These are phyloP conservation scores for Rosa multiflora DNA, from an alignment of 306 rosid genomes.

Conservation along the genomic window DNA sequence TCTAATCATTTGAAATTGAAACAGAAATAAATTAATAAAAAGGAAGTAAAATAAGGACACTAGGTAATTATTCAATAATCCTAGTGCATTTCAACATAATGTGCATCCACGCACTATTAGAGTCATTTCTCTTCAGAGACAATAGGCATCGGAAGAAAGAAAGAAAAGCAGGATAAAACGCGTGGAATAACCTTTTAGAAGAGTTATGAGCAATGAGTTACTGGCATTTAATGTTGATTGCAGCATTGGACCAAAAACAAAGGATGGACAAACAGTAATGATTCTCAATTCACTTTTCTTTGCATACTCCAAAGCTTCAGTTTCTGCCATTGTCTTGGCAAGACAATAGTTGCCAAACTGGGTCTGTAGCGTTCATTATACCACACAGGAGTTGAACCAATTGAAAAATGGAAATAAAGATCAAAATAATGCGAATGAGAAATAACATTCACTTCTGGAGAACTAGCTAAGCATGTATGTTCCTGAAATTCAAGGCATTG, in stretches of 20 bases:
- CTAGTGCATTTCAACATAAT: not conserved
- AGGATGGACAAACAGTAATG: conserved; percentile 2
- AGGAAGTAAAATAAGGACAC: not conserved
- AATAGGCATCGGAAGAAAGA: not conserved
- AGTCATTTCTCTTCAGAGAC: not conserved
- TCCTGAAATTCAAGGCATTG: not conserved
- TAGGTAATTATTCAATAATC: not conserved
- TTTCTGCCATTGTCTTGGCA: conserved; percentile 3
- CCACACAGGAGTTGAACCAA: not conserved
- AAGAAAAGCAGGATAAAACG: not conserved
- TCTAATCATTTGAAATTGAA: conserved; percentile 7
- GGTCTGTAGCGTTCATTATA: not conserved
- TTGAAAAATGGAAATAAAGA: not conserved
- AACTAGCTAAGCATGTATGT: not conserved
- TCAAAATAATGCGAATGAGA: not conserved
- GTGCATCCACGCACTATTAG: not conserved
- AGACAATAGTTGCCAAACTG: conserved; percentile 4
- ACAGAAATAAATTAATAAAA: not conserved
- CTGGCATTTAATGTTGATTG: not conserved
- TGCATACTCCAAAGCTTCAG: conserved; percentile 6
- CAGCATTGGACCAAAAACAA: conserved; percentile 11
- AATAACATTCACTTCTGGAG: not conserved
- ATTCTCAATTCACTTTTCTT: conserved; percentile 10
- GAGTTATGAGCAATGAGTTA: not conserved
- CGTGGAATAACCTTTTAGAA: not conserved